Evolutionary conservation across 768 basidiomycete genomes (phyloP), one percentile per base, ranked within the genome.

Genomic region (Suillus fuscotomentosus): DNA sequence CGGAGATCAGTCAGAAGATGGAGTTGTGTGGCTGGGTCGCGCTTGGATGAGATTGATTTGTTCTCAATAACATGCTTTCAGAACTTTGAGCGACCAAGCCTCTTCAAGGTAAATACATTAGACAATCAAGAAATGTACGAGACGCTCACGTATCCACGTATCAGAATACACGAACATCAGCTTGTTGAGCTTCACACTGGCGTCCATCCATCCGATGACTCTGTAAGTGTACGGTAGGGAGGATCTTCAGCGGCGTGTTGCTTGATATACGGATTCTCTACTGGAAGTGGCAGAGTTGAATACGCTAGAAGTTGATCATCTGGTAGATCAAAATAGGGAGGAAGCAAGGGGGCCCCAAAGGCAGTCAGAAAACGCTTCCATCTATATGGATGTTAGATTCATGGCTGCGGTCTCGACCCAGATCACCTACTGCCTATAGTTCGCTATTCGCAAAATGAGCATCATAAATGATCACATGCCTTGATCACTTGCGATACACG

Each of bases 251-350:
- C 51, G 60, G 66, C 68, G 62, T 72, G 68, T 43, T 62, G 71
- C 62, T 72, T 80, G 70, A 85, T 78, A 66, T 78, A 84, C 0
- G 73, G 72, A 70, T 82, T 86, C 24, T 70, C 70, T 1, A 79
- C 77, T 0, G 83, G 82, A 6, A 73, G 71, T 8, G 70, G 71
- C 1, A 82, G 82, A 24, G 78, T 80, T 13, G 72, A 74, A 66
- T 83, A 83, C 1, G 66, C 67, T 27, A 68, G 69, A n/a, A 83
- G 27, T 60, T 73, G 68, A n/a, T 62, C 63, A 13, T 60, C 47
- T 11, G 50, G 24, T 3, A 71, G 3, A 39, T 66, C 63, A 36
- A 66, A 63, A 9, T 67, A 72, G 2, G 64, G 65, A 15, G 75
- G 75, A 5, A 75, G 77, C 10, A 78, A 43, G 24, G 76, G 67